Percentiles rank a stretch among this genome's conserved stretches.
Evolutionary conservation across 2,329 filamentous ascomycete species (phyloP).

Genomic region (Clonostachys solani): DNA sequence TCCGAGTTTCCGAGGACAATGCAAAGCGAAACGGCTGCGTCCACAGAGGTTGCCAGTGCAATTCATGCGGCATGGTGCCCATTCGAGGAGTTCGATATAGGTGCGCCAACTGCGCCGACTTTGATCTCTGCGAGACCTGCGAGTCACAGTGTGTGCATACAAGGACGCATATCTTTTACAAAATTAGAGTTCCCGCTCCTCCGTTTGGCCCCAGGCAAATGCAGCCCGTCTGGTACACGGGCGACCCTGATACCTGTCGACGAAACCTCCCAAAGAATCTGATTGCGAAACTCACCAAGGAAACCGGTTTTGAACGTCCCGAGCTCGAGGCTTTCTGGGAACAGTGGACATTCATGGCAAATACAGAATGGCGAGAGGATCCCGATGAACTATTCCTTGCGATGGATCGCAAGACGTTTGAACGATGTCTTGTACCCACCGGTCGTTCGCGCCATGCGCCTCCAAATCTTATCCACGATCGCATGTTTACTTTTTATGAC

Average conservation of each 20-base stretch:
- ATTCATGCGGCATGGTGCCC: slow-evolving; percentile 80
- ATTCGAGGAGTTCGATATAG: slow-evolving; percentile 91
- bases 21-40: slow-evolving; percentile 84
- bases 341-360: slow-evolving; percentile 93
- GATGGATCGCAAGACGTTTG: slow-evolving; percentile 90
- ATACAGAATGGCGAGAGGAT: slow-evolving; percentile 77
- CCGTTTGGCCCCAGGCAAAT: slow-evolving; percentile 78
- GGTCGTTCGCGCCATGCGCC: slow-evolving; percentile 72
- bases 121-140: slow-evolving; percentile 91
- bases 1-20: slow-evolving; percentile 91
- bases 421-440: slow-evolving; percentile 84
- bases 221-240: slow-evolving; percentile 83
- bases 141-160: slow-evolving; percentile 74
- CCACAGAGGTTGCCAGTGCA: slow-evolving; percentile 88
- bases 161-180: slow-evolving; percentile 95
- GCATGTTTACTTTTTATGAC: slow-evolving; percentile 97
- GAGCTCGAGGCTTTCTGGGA: slow-evolving; percentile 94
- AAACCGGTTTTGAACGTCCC: slow-evolving; percentile 77
- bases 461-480: slow-evolving; percentile 89
- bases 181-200: slow-evolving; percentile 85
- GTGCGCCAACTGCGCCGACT: slow-evolving; percentile 94
- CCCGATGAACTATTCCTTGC: slow-evolving; percentile 73
- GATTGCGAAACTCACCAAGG: slow-evolving; percentile 63
- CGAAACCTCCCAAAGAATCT: slow-evolving; percentile 63
- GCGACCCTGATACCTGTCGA: slow-evolving; percentile 70